Percentiles rank a stretch among this genome's conserved stretches.
Evolutionary conservation across 2,329 filamentous ascomycete genomes (phyloP).

Genomic region (Penicillium sp.): DNA sequence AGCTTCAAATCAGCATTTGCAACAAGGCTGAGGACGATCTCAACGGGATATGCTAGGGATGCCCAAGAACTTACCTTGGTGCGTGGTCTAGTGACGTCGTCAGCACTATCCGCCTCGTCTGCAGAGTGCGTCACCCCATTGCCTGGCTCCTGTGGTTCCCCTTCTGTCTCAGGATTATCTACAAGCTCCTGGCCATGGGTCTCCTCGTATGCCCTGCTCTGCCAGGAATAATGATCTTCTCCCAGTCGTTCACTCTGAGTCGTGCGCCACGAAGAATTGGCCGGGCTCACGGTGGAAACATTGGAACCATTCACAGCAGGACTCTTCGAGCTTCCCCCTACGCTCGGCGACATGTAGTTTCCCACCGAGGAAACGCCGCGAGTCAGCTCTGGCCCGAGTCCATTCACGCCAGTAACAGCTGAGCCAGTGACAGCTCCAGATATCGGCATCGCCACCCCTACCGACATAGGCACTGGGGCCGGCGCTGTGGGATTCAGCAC

Average conservation of each 20-base stretch:
- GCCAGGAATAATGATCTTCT: slow-evolving; percentile 8
- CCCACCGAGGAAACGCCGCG: neutral
- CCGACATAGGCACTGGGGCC: neutral
- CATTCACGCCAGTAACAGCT: too few relatives aligned
- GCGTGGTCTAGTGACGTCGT: neutral
- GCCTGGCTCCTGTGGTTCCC: neutral
- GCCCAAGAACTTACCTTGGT: neutral
- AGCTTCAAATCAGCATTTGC: neutral
- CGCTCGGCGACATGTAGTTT: neutral
- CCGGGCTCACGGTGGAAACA: neutral
- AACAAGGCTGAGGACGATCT: neutral
- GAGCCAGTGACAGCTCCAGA: too few relatives aligned
- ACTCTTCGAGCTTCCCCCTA: neutral
- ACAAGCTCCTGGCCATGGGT: neutral
- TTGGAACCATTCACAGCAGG: neutral
- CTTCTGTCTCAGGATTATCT: neutral
- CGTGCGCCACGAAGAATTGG: neutral
- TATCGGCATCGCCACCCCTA: too few relatives aligned
- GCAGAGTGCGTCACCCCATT: neutral
- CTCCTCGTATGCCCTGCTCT: slow-evolving; percentile 4
- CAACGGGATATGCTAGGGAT: neutral
- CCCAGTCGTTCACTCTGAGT: slow-evolving; percentile 3
- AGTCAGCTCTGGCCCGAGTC: too few relatives aligned
- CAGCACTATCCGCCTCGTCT: neutral
- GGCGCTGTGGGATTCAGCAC: neutral